A percentile compares a stretch with the other conserved stretches of the same genome.
Evolutionary conservation across 2,329 filamentous ascomycete species (phyloP).

Genomic region (Pseudomassariella vexata): DNA sequence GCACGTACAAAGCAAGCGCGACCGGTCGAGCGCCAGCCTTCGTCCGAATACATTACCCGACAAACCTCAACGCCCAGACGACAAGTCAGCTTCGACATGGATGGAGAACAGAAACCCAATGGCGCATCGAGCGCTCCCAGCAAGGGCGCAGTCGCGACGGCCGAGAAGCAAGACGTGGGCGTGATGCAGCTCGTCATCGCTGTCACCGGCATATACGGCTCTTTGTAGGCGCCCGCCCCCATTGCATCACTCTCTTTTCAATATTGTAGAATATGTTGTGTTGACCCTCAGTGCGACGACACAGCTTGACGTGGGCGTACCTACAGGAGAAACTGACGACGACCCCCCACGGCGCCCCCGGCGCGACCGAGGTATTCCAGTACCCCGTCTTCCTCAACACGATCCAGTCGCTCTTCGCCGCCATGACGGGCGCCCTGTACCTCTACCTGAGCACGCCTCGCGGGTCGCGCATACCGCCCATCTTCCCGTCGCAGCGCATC

Average conservation of each 20-base stretch:
- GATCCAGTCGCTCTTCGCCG: slow-evolving; percentile 86
- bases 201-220: slow-evolving; percentile 92
- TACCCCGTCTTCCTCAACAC: slow-evolving; percentile 96
- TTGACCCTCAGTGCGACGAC: background rate
- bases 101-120: slow-evolving; percentile 17
- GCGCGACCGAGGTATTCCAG: slow-evolving; percentile 72
- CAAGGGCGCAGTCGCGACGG: slow-evolving; percentile 13
- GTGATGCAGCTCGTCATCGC: slow-evolving; percentile 74
- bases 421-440: slow-evolving; percentile 75
- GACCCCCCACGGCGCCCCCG: slow-evolving; percentile 67
- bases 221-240: slow-evolving; percentile 62
- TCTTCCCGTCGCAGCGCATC: slow-evolving; percentile 75
- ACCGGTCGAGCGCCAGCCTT: slow-evolving; percentile 59
- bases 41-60: slow-evolving; percentile 55
- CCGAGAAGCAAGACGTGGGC: slow-evolving; percentile 48
- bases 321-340: slow-evolving; percentile 98
- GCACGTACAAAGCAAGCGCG: slow-evolving; percentile 64
- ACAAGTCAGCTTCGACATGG: slow-evolving; percentile 20
- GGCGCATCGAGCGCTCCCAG: slow-evolving; percentile 13
- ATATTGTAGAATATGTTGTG: background rate
- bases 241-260: background rate
- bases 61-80: slow-evolving; percentile 17
- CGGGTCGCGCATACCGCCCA: slow-evolving; percentile 45
- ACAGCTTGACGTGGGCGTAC: slow-evolving; percentile 86
- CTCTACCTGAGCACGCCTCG: slow-evolving; percentile 59